These are phyloP conservation scores for Camelina hispida DNA, from an alignment of 345 rosid genomes.

Conservation along the genomic window DNA sequence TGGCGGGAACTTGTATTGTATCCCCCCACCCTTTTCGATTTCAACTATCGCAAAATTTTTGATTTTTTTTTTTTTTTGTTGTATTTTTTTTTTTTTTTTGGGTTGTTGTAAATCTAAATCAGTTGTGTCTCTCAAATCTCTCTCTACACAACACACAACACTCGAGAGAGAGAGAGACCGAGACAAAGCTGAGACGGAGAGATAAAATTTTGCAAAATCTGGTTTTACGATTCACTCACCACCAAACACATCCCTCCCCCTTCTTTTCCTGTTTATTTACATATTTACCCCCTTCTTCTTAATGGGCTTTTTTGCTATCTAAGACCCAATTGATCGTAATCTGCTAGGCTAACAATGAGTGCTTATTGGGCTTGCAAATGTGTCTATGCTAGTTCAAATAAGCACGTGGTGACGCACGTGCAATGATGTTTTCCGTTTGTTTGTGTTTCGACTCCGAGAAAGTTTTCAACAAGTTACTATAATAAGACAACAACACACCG, in stretches of 20 bases:
- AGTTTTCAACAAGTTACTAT: too few species aligned
- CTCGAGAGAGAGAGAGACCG: slow-evolving; percentile 26
- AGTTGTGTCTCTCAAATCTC: slow-evolving; percentile 19
- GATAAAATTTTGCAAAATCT: slow-evolving; percentile 6
- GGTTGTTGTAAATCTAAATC: neutral
- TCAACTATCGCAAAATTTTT: slow-evolving; percentile 33
- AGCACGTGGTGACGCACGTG: slow-evolving; percentile 35
- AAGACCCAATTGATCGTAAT: slow-evolving; percentile 14
- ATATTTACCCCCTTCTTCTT: neutral
- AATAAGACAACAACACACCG: slow-evolving; percentile 24
- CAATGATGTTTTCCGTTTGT: neutral
- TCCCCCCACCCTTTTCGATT: slow-evolving; percentile 30
- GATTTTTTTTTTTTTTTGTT: slow-evolving; percentile 7
- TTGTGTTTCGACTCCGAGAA: neutral
- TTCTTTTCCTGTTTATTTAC: slow-evolving; percentile 32
- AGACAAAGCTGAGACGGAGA: slow-evolving; percentile 40
- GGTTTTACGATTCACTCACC: slow-evolving; percentile 23
- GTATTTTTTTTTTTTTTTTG: neutral
- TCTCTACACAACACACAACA: neutral
- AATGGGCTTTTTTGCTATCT: neutral
- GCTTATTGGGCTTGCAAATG: slow-evolving; percentile 10
- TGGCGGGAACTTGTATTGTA: slow-evolving; percentile 64
- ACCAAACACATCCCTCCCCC: slow-evolving; percentile 13
- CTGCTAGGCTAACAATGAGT: neutral
- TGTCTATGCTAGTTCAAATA: neutral